Base-by-base conservation (phyloP, 208 protist genomes). In the Leishmania lainsoni region DNA sequence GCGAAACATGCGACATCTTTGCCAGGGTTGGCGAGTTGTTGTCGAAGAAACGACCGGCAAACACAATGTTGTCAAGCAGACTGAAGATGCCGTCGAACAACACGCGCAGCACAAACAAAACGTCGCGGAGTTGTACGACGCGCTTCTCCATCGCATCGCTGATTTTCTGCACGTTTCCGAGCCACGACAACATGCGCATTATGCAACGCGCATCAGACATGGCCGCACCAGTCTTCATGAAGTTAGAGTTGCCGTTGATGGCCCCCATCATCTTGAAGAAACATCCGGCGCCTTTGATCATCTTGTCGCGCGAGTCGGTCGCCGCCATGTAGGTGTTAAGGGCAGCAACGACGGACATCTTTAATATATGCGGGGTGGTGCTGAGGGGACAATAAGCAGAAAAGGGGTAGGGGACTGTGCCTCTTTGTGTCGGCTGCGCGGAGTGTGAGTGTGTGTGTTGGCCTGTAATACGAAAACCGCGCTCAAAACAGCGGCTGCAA, bases 21-120 rank as follows among this genome's bases (percentile, higher is more conserved):
- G 73, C 63, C 10, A 90, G 72, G 32, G 86, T 48, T 12, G 73
- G 29, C 42, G 80, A 81, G 65, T 83, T 48, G n/a, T 78, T 78
- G 48, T 80, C 52, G 75, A 87, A 83, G 83, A 93, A 93, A 22
- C 82, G 78, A 42, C 90, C 91, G 56, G 91, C 14, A 73, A 90
- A 97, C 1, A 92, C 89, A 78, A 94, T 83, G 85, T 97, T 97
- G 81, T 97, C 93, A 32, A 91, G 81, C 6, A 93, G 54, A 68
- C 90, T 93, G 87, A 97, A 97, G 76, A 95, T 76, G 54, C 87
- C 86, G 76, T 97, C 94, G 48, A 89, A 92, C 48, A 94, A 61
- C 29, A 96, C 84, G 52, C 90, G 91, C 72, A 91, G 69, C 14
- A 97, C 63, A 74, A 81, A 92, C 70, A 97, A 63, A 12, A 93